Evolutionary conservation across 179 eudicot species (phyloP), one percentile per base, ranked within the genome.

Genomic region (Spinacia oleracea): DNA sequence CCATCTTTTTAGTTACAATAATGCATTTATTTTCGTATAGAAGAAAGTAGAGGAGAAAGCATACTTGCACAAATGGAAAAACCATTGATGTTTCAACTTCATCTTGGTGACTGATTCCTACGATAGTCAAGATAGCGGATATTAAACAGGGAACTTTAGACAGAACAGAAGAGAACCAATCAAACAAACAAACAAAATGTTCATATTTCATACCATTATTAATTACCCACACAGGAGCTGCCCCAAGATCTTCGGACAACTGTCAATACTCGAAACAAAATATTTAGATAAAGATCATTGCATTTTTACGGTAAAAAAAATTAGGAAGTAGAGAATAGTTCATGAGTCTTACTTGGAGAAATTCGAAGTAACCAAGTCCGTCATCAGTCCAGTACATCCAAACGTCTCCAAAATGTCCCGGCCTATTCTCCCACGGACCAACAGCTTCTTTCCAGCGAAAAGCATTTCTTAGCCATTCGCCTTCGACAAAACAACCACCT

Each of bases 401-500:
- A 74, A 90, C 97, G 77, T 96, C 99, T 66, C 98, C 97, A 73
- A 86, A 89, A 82, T 96, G 99, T 74, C 99, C 98, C 12, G 99
- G 97, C 72, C 99, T 89, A 64, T 92, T 85, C 78, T 90, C 95
- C 98, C 96, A 92, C 34, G 95, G 91, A 77, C 97, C 96, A 76
- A 92, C 85, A 77, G 93, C 89, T 83, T 90, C 97, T 81, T 92
- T 89, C 98, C 98, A 94, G 50, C 93, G 90, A 77, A 94, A 89
- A 73, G 98, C 97, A 81, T 94, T 89, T 78, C 90, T 86, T 74
- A 96, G 85, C 91, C 86, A 84, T 45, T 87, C 93, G 32, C 99
- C 99, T 85, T 96, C 99, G 43, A 96, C 97, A 80, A 96, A 96
- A 83, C 98, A 93, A 68, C 99, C 99, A 83, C 99, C 99, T 96